Conservation (phyloP, 208 protist species). For the Crithidia mellificae region DNA sequence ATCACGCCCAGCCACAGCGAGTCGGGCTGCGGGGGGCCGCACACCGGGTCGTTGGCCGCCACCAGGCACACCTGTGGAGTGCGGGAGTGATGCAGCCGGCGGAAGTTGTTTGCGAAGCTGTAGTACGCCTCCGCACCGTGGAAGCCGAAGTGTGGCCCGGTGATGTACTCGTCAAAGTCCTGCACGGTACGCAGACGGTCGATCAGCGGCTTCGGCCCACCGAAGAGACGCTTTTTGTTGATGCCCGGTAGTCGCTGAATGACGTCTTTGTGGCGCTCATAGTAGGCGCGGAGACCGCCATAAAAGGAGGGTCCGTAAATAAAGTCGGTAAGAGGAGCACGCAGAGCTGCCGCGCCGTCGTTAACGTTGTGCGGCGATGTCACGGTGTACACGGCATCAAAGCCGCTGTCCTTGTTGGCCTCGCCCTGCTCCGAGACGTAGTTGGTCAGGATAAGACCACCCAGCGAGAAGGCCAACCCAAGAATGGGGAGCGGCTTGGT, state of each 20-base stretch:
- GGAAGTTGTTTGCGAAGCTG: slow-evolving; percentile 43
- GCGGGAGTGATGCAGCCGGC: slow-evolving; percentile 31
- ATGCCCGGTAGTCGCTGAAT: slow-evolving; percentile 38
- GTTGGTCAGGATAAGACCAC: slow-evolving; percentile 61
- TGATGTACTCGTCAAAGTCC: slow-evolving; percentile 55
- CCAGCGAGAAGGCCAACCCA: slow-evolving; percentile 64
- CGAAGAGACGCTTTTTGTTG: slow-evolving; percentile 31
- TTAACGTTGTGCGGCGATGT: slow-evolving; percentile 51
- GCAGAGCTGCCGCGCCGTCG: slow-evolving; percentile 31
- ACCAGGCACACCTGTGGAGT: slow-evolving; percentile 53
- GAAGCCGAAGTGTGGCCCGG: slow-evolving; percentile 56
- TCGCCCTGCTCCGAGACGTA: slow-evolving; percentile 62
- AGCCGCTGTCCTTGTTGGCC: slow-evolving; percentile 8
- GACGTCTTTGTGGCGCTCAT: slow-evolving; percentile 46
- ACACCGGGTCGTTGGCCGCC: slow-evolving; percentile 52
- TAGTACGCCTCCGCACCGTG: slow-evolving; percentile 42
- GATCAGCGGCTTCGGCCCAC: slow-evolving; percentile 14
- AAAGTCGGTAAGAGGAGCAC: slow-evolving; percentile 6
- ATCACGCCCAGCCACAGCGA: slow-evolving; percentile 39
- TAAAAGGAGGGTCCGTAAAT: slow-evolving; percentile 37
- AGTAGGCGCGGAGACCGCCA: slow-evolving; percentile 41
- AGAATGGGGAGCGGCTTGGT: slow-evolving; percentile 41
- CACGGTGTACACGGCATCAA: slow-evolving; percentile 50
- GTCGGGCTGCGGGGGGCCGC: slow-evolving; percentile 29
- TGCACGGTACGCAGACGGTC: slow-evolving; percentile 29